A percentile compares a stretch with the other conserved stretches of the same genome.
Conservation (phyloP, 2,329 filamentous ascomycete genomes). For the Scolecobasidium constrictum region DNA sequence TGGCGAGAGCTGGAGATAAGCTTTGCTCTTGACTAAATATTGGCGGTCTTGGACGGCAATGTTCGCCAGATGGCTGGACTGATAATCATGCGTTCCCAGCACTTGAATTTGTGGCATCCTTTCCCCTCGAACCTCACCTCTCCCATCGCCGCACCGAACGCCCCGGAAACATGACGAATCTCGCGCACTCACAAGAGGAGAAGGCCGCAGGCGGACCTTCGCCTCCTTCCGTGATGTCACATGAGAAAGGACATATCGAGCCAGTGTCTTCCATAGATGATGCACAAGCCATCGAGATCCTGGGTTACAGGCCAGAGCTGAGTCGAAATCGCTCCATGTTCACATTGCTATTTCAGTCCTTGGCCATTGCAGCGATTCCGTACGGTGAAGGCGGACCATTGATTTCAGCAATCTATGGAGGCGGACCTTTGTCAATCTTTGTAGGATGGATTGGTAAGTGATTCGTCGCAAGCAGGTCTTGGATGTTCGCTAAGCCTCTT, state of each 20-base stretch:
- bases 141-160: neutral
- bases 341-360: constrained; percentile 51
- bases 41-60: neutral
- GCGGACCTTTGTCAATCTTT: constrained; percentile 7
- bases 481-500: too few species aligned
- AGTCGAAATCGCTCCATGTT: constrained; percentile 58
- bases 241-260: neutral
- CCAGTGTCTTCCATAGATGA: neutral
- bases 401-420: constrained; percentile 8
- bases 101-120: neutral
- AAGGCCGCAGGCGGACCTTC: neutral
- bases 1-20: too few species aligned
- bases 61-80: too few species aligned
- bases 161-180: neutral
- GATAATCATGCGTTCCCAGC: too few species aligned
- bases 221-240: neutral
- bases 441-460: constrained; percentile 8
- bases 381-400: constrained; percentile 35
- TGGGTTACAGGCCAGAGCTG: constrained; percentile 59
- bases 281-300: constrained; percentile 38
- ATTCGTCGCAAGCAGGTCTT: neutral
- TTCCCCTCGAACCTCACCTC: neutral
- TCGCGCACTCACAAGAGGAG: neutral
- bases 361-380: constrained; percentile 65
- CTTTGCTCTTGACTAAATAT: neutral